Conservation (phyloP, 495 filamentous ascomycete species). For the Talaromyces proteolyticus region DNA sequence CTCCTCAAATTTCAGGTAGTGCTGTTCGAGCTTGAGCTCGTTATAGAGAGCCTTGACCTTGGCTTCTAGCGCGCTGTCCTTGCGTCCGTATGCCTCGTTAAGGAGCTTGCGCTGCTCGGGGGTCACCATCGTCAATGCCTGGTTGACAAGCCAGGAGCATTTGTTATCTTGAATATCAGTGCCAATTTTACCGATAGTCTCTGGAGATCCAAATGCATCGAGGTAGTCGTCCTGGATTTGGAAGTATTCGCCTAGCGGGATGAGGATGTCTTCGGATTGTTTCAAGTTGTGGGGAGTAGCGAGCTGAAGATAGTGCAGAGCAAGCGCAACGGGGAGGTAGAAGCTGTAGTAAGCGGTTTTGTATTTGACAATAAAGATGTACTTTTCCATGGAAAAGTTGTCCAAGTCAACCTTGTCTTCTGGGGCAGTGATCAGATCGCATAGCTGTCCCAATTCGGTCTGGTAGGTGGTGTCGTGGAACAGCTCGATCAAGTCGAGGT, state of each 20-base stretch:
- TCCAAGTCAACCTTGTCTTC: slow-evolving; percentile 82
- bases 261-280: slow-evolving; percentile 83
- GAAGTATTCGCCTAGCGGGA: slow-evolving; percentile 99
- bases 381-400: slow-evolving; percentile 93
- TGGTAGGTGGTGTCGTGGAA: slow-evolving; percentile 93
- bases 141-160: slow-evolving; percentile 95
- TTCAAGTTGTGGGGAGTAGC: slow-evolving; percentile 82
- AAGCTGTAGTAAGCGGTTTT: slow-evolving; percentile 99
- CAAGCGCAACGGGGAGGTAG: slow-evolving; percentile 94
- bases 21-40: slow-evolving; percentile 72
- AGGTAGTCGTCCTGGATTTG: slow-evolving; percentile 98
- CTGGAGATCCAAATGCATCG: slow-evolving; percentile 89
- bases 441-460: slow-evolving; percentile 90
- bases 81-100: slow-evolving; percentile 83
- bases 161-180: slow-evolving; percentile 99
- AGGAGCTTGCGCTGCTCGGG: slow-evolving; percentile 76
- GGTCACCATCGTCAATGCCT: slow-evolving; percentile 71
- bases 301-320: slow-evolving; percentile 72
- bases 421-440: slow-evolving; percentile 91
- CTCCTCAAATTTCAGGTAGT: slow-evolving; percentile 88
- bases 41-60: slow-evolving; percentile 82
- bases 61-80: slow-evolving; percentile 73
- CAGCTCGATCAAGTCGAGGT: slow-evolving; percentile 85
- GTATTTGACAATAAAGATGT: slow-evolving; percentile 97
- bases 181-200: slow-evolving; percentile 96